Evolutionary conservation across 306 rosid species (phyloP).

Genomic region (Cicer cuneatum): DNA sequence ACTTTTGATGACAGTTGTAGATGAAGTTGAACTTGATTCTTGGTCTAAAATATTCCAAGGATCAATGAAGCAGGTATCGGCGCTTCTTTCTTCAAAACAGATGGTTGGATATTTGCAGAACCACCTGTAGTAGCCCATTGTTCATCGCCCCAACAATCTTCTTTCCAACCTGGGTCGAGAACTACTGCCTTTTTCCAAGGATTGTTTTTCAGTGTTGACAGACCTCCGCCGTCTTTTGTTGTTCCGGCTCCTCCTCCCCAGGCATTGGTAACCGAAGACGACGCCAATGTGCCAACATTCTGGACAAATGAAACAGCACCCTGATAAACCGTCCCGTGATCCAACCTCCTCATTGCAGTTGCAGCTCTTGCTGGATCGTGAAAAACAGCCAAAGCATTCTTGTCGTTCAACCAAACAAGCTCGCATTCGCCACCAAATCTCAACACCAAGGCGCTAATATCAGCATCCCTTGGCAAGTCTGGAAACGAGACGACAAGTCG

Average conservation of each 20-base stretch:
- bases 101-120: constrained; percentile 58
- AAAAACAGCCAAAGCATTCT: constrained; percentile 89
- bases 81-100: constrained; percentile 77
- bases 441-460: constrained; percentile 85
- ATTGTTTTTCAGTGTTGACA: constrained; percentile 56
- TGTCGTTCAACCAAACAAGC: constrained; percentile 94
- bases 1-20: constrained; percentile 38
- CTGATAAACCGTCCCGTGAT: constrained; percentile 75
- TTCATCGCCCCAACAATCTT: constrained; percentile 73
- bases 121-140: constrained; percentile 61
- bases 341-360: constrained; percentile 97
- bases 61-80: constrained; percentile 66
- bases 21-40: constrained; percentile 58
- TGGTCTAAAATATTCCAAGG: constrained; percentile 73
- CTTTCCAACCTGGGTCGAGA: constrained; percentile 69
- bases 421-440: constrained; percentile 97
- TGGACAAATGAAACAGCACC: constrained; percentile 69
- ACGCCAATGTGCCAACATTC: constrained; percentile 46
- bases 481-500: constrained; percentile 90
- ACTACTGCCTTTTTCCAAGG: constrained; percentile 80
- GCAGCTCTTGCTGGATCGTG: constrained; percentile 93
- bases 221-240: constrained; percentile 60
- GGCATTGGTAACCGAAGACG: constrained; percentile 60
- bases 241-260: constrained; percentile 67
- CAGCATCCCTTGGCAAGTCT: constrained; percentile 91